These are phyloP conservation scores for Vitrella brassicaformis DNA, from an alignment of 73 alveolate species.

Conservation along the genomic window DNA sequence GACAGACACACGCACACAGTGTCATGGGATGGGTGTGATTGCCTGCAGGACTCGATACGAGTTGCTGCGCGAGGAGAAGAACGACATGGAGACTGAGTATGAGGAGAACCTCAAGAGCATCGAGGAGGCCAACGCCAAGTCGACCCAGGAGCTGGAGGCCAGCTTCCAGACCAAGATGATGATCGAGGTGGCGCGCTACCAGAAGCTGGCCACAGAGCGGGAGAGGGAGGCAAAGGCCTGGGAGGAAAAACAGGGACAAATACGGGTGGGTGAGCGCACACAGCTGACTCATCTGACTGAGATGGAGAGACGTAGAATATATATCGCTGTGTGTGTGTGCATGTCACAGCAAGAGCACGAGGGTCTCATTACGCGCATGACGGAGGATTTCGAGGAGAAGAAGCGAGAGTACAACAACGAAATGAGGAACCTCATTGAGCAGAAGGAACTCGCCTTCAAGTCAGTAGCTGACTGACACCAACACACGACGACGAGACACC, in stretches of 20 bases:
- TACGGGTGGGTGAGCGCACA: too few relatives aligned
- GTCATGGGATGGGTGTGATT: too few relatives aligned
- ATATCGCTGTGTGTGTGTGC: too few relatives aligned
- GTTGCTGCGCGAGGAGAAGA: constrained; percentile 51
- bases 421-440: constrained; percentile 40
- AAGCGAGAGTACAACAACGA: constrained; percentile 36
- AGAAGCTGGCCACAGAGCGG: not conserved
- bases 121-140: constrained; percentile 42
- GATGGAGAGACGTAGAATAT: too few relatives aligned
- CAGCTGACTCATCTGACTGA: too few relatives aligned
- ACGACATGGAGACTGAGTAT: constrained; percentile 53
- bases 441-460: constrained; percentile 19
- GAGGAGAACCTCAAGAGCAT: constrained; percentile 51
- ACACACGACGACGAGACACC: too few relatives aligned
- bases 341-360: too few relatives aligned
- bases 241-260: too few relatives aligned
- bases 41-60: constrained; percentile 54
- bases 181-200: constrained; percentile 5
- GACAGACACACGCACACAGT: too few relatives aligned
- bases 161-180: constrained; percentile 27
- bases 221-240: too few relatives aligned
- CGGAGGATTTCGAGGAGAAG: not conserved
- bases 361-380: not conserved
- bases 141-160: constrained; percentile 31
- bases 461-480: too few relatives aligned